Conservation (phyloP, 2,329 filamentous ascomycete genomes). For the Neurospora sp. region DNA sequence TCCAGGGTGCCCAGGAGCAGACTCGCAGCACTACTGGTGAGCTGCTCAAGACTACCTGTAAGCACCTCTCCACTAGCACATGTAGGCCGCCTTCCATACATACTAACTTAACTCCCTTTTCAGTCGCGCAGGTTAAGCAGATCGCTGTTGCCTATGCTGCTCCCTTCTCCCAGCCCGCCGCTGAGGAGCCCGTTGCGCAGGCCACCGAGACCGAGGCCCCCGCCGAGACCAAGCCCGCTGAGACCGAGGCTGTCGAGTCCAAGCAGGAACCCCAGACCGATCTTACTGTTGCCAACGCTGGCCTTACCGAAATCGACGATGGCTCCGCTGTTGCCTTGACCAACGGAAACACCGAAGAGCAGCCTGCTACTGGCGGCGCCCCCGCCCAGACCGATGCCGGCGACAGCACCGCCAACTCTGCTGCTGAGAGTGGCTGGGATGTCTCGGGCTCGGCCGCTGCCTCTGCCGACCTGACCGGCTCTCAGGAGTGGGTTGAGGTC, state of each 20-base stretch:
- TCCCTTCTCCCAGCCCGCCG: conserved; percentile 19
- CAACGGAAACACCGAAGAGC: conserved; percentile 34
- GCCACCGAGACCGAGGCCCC: conserved; percentile 20
- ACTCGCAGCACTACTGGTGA: conserved; percentile 57
- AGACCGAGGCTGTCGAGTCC: conserved; percentile 23
- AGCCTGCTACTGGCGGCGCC: conserved; percentile 24
- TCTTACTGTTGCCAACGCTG: conserved; percentile 57
- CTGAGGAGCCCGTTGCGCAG: conserved; percentile 13
- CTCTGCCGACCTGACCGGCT: conserved; percentile 33
- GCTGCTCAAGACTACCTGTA: conserved; percentile 62
- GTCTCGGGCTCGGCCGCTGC: conserved; percentile 8
- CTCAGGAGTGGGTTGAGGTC: conserved; percentile 61
- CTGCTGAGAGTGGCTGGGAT: conserved; percentile 61
- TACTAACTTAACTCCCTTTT: conserved; percentile 13
- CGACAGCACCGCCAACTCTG: conserved; percentile 47
- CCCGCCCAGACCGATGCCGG: conserved; percentile 41
- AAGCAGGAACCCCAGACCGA: conserved; percentile 39
- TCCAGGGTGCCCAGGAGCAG: conserved; percentile 59
- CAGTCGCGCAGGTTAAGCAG: conserved; percentile 51
- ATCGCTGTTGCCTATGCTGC: conserved; percentile 43
- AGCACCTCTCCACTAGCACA: conserved; percentile 5
- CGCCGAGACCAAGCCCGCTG: conserved; percentile 17
- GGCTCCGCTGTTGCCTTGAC: conserved; percentile 30
- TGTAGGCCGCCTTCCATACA: not conserved
- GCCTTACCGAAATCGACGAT: conserved; percentile 56